These are phyloP conservation scores for Stevia rebaudiana DNA, from an alignment of 140 eudicot genomes.

Conservation along the genomic window DNA sequence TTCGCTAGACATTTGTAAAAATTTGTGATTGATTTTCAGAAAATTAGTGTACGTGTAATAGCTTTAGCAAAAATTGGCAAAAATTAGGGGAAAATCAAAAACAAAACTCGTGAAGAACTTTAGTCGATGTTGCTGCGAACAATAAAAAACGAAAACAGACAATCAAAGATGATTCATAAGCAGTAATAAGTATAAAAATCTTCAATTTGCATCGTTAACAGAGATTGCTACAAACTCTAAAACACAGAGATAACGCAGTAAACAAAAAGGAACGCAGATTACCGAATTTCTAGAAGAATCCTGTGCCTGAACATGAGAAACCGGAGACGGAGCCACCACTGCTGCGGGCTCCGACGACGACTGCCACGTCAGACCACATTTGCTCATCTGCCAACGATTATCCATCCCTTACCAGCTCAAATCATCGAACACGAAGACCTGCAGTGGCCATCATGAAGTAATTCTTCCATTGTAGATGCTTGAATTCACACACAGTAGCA, in stretches of 20 bases:
- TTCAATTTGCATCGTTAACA: background rate
- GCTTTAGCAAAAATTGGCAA: background rate
- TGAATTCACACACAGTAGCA: constrained; percentile 20
- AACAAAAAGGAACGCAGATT: background rate
- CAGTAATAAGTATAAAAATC: background rate
- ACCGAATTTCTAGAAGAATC: constrained; percentile 43
- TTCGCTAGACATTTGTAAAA: background rate
- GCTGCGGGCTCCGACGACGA: constrained; percentile 21
- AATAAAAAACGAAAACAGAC: background rate
- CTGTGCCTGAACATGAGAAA: constrained; percentile 26
- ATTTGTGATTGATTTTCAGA: background rate
- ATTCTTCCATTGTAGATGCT: constrained; percentile 15
- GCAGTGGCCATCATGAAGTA: constrained; percentile 11
- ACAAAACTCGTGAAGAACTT: background rate
- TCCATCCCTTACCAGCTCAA: constrained; percentile 38
- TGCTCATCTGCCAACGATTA: constrained; percentile 37
- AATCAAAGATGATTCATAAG: background rate
- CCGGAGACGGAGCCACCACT: constrained; percentile 24
- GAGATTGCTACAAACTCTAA: background rate
- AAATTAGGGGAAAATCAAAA: background rate
- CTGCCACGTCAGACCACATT: constrained; percentile 45
- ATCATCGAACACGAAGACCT: constrained; percentile 4
- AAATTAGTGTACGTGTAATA: background rate
- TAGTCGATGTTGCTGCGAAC: too few species aligned
- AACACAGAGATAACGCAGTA: background rate